Percentiles rank a stretch among this genome's conserved stretches.
These are phyloP conservation scores for Royoungia palumana DNA, from an alignment of 768 basidiomycete species.

Conservation along the genomic window DNA sequence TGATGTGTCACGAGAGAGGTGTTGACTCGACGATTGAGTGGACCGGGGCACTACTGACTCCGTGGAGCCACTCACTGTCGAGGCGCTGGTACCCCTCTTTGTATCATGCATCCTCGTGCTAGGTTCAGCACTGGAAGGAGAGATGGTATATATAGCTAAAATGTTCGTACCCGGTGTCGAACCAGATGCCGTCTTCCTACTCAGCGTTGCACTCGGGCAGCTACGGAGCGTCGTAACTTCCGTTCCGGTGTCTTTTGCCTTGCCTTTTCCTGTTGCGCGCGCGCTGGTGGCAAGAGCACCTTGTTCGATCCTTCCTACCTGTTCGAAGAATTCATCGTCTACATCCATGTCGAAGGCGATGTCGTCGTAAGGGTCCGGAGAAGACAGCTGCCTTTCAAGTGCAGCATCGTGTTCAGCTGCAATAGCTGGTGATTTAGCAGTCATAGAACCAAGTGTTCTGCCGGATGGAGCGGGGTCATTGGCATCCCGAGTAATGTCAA, in stretches of 20 bases:
- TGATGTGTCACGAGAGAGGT: too few species aligned
- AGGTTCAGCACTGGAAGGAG: constrained; percentile 13
- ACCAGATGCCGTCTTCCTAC: constrained; percentile 3
- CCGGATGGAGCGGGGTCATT: constrained; percentile 28
- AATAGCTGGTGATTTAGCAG: constrained; percentile 4
- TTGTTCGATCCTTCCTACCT: constrained; percentile 29
- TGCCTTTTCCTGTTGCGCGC: constrained; percentile 21
- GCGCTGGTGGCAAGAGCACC: constrained; percentile 11
- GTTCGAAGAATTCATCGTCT: constrained; percentile 40
- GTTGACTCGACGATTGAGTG: constrained; percentile 2
- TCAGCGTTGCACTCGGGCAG: neutral
- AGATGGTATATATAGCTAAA: constrained; percentile 6
- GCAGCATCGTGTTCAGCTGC: constrained; percentile 1
- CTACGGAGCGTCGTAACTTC: neutral
- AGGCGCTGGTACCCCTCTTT: constrained; percentile 8
- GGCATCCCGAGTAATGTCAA: constrained; percentile 28
- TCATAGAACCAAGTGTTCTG: constrained; percentile 8
- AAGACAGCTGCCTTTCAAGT: constrained; percentile 11
- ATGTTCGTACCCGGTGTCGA: constrained; percentile 17
- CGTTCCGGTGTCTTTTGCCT: constrained; percentile 10
- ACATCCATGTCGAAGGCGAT: constrained; percentile 35
- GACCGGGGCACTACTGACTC: constrained; percentile 14
- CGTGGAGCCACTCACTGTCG: constrained; percentile 12
- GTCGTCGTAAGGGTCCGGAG: constrained; percentile 31
- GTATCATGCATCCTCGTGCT: constrained; percentile 9